These are phyloP conservation scores for Bjerkandera adusta DNA, from an alignment of 1,284 basidiomycete genomes.

Conservation along the genomic window DNA sequence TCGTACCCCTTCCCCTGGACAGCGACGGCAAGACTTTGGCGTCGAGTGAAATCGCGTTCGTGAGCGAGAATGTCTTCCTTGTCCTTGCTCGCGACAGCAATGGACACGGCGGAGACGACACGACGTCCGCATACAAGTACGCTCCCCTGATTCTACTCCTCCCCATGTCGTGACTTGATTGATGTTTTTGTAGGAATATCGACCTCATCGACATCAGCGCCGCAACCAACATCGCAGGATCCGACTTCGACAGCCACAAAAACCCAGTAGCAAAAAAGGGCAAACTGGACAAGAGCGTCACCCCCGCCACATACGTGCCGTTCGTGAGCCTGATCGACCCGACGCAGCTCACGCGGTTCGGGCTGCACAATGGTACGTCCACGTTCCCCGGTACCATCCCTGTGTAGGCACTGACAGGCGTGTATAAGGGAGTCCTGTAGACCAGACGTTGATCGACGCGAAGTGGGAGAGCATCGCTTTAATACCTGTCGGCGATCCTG, in stretches of 20 bases:
- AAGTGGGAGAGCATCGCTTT: slow-evolving; percentile 72
- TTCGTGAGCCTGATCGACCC: slow-evolving; percentile 56
- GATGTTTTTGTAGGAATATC: slow-evolving; percentile 36
- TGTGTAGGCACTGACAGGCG: not conserved
- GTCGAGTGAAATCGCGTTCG: slow-evolving; percentile 58
- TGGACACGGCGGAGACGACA: slow-evolving; percentile 53
- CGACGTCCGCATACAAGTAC: slow-evolving; percentile 56
- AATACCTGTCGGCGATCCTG: slow-evolving; percentile 49
- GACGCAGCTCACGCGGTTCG: slow-evolving; percentile 56
- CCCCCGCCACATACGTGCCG: slow-evolving; percentile 51
- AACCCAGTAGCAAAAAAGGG: slow-evolving; percentile 54
- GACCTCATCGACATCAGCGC: slow-evolving; percentile 56
- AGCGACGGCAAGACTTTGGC: slow-evolving; percentile 50
- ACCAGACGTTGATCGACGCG: slow-evolving; percentile 55
- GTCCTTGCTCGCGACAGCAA: slow-evolving; percentile 60
- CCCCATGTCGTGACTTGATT: no score
- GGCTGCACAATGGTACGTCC: slow-evolving; percentile 50
- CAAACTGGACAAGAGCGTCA: slow-evolving; percentile 46
- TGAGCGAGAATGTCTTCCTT: slow-evolving; percentile 52
- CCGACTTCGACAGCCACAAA: slow-evolving; percentile 52
- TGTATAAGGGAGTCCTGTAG: slow-evolving; percentile 33
- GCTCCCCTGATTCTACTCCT: slow-evolving; percentile 17
- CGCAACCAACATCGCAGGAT: slow-evolving; percentile 63
- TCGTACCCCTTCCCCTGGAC: slow-evolving; percentile 57
- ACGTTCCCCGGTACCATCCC: no score